phyloP scores from a whole-genome alignment of 345 rosid genomes.

The Rhodamnia argentea region DNA sequence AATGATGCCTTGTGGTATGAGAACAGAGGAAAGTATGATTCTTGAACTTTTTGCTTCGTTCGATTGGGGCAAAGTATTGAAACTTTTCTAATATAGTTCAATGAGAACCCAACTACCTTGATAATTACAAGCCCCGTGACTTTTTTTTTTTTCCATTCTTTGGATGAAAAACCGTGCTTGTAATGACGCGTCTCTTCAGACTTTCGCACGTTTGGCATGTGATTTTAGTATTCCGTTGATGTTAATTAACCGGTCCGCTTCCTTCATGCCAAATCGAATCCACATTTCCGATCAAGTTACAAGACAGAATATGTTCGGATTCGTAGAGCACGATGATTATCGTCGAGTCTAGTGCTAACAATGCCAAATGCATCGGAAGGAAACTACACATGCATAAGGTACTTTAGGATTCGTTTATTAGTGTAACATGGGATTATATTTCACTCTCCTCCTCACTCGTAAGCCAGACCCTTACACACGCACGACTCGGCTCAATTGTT shows the following conservation, averaged over 20 bases:
- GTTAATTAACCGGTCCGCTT: background rate
- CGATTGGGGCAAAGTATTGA: background rate
- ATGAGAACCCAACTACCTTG: background rate
- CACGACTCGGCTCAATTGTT: background rate
- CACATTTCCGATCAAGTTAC: fast-evolving
- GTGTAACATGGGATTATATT: background rate
- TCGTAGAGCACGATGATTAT: background rate
- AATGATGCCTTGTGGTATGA: background rate
- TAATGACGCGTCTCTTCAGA: background rate
- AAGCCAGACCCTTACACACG: background rate
- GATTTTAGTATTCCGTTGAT: background rate
- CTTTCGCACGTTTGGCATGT: background rate
- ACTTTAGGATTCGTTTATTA: background rate
- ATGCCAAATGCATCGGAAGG: background rate
- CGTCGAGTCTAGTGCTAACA: background rate
- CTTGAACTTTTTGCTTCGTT: background rate
- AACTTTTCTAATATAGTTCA: background rate
- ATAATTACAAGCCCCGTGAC: background rate
- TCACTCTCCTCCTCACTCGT: fast-evolving
- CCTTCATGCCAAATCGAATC: background rate
- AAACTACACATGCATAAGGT: background rate
- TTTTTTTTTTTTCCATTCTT: background rate
- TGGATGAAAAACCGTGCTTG: background rate
- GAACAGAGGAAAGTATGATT: background rate
- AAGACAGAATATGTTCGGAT: background rate